phyloP scores from a whole-genome alignment of 345 rosid genomes.

The Citrus hindsii region DNA sequence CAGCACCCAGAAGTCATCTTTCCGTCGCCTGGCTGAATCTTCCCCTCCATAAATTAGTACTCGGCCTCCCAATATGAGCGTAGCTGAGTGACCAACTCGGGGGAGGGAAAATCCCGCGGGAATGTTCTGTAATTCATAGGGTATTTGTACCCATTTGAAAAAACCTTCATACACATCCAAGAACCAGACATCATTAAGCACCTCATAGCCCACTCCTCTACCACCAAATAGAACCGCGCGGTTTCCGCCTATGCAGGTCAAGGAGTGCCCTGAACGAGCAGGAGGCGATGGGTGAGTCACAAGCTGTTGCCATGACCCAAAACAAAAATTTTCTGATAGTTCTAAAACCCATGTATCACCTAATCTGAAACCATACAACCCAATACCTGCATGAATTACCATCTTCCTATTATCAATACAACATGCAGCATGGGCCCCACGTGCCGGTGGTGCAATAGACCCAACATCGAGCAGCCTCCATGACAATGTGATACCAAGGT shows the following conservation, averaged over 20 bases:
- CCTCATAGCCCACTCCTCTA: constrained; percentile 83
- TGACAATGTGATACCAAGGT: constrained; percentile 35
- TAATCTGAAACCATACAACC: constrained; percentile 60
- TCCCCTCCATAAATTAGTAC: constrained; percentile 90
- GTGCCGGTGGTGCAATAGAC: constrained; percentile 59
- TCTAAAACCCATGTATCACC: constrained; percentile 86
- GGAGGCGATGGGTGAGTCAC: constrained; percentile 64
- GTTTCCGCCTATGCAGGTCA: constrained; percentile 60
- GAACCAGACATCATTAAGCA: constrained; percentile 80
- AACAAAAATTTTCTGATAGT: constrained; percentile 52
- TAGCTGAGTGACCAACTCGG: constrained; percentile 95
- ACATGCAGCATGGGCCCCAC: constrained; percentile 95
- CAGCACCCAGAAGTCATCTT: constrained; percentile 86
- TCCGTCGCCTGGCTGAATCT: constrained; percentile 74
- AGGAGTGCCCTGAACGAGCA: constrained; percentile 89
- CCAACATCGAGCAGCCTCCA: constrained; percentile 72
- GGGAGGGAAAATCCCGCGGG: constrained; percentile 62
- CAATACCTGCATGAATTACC: constrained; percentile 90
- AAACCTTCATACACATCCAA: constrained; percentile 45
- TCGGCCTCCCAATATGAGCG: constrained; percentile 62
- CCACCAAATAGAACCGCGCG: constrained; percentile 79
- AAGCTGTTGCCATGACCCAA: constrained; percentile 65
- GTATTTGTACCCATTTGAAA: constrained; percentile 60
- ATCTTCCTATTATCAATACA: constrained; percentile 60
- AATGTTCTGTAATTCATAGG: constrained; percentile 47